Evolutionary conservation across 345 rosid genomes (phyloP).

Genomic region (Eucalyptus polyanthemos): DNA sequence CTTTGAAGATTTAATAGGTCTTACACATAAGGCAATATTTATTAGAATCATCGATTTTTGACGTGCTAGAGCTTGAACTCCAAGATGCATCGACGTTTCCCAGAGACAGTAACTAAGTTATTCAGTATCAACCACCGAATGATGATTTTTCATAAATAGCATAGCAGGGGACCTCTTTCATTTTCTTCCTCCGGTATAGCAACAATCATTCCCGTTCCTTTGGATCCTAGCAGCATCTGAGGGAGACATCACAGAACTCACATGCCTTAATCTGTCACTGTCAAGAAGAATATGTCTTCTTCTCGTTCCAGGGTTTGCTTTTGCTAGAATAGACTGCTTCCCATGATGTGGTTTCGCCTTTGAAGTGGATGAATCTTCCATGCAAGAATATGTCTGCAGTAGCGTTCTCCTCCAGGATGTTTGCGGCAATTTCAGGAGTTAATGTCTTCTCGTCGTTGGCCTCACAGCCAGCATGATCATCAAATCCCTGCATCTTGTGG

Average conservation of each 20-base stretch:
- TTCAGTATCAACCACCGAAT: too few relatives aligned
- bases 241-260: not conserved
- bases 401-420: not conserved
- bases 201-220: not conserved
- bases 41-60: too few relatives aligned
- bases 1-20: too few relatives aligned
- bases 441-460: not conserved
- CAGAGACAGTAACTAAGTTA: too few relatives aligned
- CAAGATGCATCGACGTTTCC: too few relatives aligned
- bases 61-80: too few relatives aligned
- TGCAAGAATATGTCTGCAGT: not conserved
- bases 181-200: too few relatives aligned
- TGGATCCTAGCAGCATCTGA: not conserved
- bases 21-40: too few relatives aligned
- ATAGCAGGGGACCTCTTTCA: too few relatives aligned
- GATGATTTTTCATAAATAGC: too few relatives aligned
- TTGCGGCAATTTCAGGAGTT: not conserved
- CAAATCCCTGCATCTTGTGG: too few relatives aligned
- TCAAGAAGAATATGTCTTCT: not conserved
- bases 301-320: not conserved
- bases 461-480: not conserved
- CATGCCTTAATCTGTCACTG: not conserved
- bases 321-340: not conserved
- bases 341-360: not conserved
- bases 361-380: not conserved